These are phyloP conservation scores for Camelina laxa DNA, from an alignment of 345 rosid species.

Conservation along the genomic window DNA sequence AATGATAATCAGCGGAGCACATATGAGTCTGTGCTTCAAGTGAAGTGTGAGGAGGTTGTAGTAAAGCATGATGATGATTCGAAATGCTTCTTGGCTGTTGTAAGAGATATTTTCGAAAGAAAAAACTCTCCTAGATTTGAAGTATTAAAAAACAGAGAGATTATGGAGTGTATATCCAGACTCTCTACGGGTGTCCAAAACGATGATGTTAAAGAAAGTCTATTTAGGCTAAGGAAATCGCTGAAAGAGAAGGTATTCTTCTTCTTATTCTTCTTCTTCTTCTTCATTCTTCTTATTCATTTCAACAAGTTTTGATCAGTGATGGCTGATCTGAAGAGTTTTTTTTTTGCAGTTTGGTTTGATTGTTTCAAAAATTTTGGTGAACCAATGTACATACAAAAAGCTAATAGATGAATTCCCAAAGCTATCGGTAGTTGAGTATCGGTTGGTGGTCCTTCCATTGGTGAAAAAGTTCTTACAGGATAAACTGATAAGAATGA, in stretches of 20 bases:
- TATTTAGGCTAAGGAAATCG: background rate
- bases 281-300: background rate
- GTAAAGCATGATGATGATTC: background rate
- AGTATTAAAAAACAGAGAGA: background rate
- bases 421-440: background rate
- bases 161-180: background rate
- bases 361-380: background rate
- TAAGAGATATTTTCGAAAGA: conserved; percentile 3
- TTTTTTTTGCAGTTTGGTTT: background rate
- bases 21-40: background rate
- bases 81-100: background rate
- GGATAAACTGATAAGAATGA: background rate
- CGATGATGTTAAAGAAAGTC: background rate
- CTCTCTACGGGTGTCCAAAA: background rate
- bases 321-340: background rate
- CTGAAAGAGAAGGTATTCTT: background rate
- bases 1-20: background rate
- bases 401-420: background rate
- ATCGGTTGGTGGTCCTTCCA: background rate
- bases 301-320: background rate
- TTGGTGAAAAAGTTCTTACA: background rate
- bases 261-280: background rate
- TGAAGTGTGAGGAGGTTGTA: background rate
- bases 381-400: background rate
- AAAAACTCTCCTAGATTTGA: background rate